phyloP scores from a whole-genome alignment of 352 stramenopile genomes.

The Phytophthora colocasiae region DNA sequence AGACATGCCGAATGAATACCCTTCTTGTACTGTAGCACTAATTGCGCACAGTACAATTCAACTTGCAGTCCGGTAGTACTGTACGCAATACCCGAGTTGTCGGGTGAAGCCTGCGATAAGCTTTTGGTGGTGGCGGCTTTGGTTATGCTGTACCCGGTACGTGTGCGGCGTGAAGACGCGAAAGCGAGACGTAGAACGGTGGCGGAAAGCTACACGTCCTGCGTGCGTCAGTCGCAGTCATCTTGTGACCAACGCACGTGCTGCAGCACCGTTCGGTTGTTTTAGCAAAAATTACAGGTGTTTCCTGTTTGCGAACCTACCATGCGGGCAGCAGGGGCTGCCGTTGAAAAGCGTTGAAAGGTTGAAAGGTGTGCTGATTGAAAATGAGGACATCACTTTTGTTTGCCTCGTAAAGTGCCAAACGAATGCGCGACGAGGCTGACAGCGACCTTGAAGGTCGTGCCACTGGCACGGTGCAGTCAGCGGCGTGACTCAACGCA shows the following conservation, averaged over 20 bases:
- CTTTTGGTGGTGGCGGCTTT: neutral
- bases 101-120: neutral
- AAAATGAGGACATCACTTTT: constrained; percentile 28
- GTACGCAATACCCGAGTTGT: neutral
- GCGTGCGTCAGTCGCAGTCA: constrained; percentile 23
- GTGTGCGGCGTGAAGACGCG: constrained; percentile 11
- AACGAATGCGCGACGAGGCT: constrained; percentile 14
- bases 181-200: constrained; percentile 19
- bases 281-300: constrained; percentile 30
- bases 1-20: constrained; percentile 26
- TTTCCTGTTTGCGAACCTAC: constrained; percentile 23
- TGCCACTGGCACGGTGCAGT: neutral
- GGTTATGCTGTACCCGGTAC: neutral
- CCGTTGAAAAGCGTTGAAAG: too few species aligned
- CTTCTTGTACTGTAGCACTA: too few species aligned
- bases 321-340: constrained; percentile 11
- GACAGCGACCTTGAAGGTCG: constrained; percentile 9
- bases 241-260: constrained; percentile 27
- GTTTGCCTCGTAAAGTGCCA: constrained; percentile 20
- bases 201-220: constrained; percentile 12
- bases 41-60: too few species aligned
- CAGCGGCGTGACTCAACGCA: neutral
- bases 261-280: constrained; percentile 29
- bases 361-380: constrained; percentile 3
- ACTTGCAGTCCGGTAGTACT: too few species aligned